Conservation (phyloP, 768 basidiomycete genomes). For the Hygrocybe coccinea region DNA sequence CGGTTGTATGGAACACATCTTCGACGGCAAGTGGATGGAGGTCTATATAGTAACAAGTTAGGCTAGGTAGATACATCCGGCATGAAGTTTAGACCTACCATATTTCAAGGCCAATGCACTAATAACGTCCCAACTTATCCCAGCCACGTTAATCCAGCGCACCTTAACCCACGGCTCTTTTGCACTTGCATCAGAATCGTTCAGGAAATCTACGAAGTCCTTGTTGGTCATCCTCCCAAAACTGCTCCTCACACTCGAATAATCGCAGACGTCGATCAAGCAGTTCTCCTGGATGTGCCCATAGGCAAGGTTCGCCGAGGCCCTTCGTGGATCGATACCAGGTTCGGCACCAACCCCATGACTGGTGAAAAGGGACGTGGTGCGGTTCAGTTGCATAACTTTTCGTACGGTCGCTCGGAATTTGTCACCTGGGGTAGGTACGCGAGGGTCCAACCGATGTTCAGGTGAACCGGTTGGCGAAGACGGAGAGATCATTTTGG, state of each 20-base stretch:
- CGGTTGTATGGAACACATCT: conserved; percentile 56
- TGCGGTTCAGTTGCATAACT: conserved; percentile 58
- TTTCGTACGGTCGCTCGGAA: conserved; percentile 56
- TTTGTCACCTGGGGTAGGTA: conserved; percentile 41
- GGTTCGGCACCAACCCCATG: conserved; percentile 59
- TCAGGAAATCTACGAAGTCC: conserved; percentile 56
- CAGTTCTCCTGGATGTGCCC: conserved; percentile 58
- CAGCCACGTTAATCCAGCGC: conserved; percentile 70
- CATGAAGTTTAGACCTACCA: conserved; percentile 36
- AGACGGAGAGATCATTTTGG: background rate
- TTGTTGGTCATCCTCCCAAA: conserved; percentile 54
- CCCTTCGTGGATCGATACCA: conserved; percentile 62
- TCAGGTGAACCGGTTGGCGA: conserved; percentile 2
- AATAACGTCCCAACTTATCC: conserved; percentile 68
- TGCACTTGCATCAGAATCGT: conserved; percentile 38
- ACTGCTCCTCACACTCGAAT: conserved; percentile 52
- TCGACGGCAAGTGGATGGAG: conserved; percentile 70
- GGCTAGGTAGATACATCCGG: background rate
- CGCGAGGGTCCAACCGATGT: conserved; percentile 13
- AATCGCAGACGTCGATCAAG: conserved; percentile 63
- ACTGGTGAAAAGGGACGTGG: conserved; percentile 38
- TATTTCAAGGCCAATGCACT: conserved; percentile 62
- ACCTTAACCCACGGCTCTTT: conserved; percentile 62
- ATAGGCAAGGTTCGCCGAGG: conserved; percentile 50
- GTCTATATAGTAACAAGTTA: conserved; percentile 32